Base-by-base conservation (phyloP, 2,329 filamentous ascomycete species). In the Aureobasidium uvarum region DNA sequence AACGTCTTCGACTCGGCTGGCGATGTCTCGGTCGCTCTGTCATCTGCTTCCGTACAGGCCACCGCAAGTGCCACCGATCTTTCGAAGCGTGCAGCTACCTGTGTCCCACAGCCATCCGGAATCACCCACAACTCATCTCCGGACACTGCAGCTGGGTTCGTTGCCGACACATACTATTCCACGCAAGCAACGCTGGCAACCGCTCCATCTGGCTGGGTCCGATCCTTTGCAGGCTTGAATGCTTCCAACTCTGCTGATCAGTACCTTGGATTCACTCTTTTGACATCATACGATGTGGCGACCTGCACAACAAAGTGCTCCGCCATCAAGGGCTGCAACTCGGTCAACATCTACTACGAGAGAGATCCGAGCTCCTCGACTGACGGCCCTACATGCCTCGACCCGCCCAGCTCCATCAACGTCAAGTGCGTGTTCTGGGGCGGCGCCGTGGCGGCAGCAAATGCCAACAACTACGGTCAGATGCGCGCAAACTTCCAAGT, bases 361-460 rank as follows among this genome's bases (percentile, higher is more conserved):
- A n/a, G 51, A 23, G 51, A 54, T 16, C 51, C 51, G 13, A 54
- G 31, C n/a, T 33, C 18, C 11, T 46, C 43, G n/a, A 46, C 43
- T 38, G 31, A 65, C 33, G 58, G 68, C 36, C 55, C 66, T n/a
- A 33, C 33, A 46, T 72, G 72, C 65, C 39, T 65, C 2, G 66
- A 71, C 25, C 68, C 71, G 18, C 5, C 69, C 55, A 23, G 23
- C n/a, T 41, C 72, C n/a, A 73, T 72, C 25, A 52, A 55, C 39
- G 72, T 71, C 66, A 74, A 74, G 63, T 75, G 74, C 58, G 70
- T 71, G 3, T 68, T 72, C 58, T 75, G 69, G 70, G 70, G 70
- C 36, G 70, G 70, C 20, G 68, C 68, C 11, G 70, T 75, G 33
- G 67, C 48, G 36, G 20, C 65, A 18, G 60, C 54, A 6, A 70